Conservation (phyloP, 805 yeast species). For the Spathaspora sp. region DNA sequence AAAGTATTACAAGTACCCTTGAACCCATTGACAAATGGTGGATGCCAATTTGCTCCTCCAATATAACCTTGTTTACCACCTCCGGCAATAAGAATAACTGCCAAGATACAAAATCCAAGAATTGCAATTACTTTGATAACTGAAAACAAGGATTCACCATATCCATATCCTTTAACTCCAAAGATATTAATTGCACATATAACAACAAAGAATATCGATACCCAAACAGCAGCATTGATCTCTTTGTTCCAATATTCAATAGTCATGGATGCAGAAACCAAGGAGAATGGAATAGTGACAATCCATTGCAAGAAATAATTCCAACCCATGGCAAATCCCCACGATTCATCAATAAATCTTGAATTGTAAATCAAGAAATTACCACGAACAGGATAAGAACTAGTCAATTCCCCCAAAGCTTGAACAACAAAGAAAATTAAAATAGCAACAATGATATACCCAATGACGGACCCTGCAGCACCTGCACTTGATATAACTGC, state of each 20-base stretch:
- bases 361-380: constrained; percentile 39
- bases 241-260: constrained; percentile 36
- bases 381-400: constrained; percentile 38
- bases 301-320: constrained; percentile 43
- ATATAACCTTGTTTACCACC: constrained; percentile 38
- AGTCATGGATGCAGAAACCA: constrained; percentile 40
- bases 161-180: constrained; percentile 36
- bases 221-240: constrained; percentile 41
- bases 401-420: constrained; percentile 36
- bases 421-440: constrained; percentile 42
- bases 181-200: constrained; percentile 30
- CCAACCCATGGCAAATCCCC: constrained; percentile 44
- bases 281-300: constrained; percentile 38
- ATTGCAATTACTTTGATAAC: constrained; percentile 33
- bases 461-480: constrained; percentile 15
- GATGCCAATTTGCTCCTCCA: constrained; percentile 35
- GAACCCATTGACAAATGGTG: constrained; percentile 34
- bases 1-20: constrained; percentile 28
- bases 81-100: constrained; percentile 36
- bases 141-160: constrained; percentile 33
- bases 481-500: constrained; percentile 15
- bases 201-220: constrained; percentile 34
- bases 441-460: constrained; percentile 35
- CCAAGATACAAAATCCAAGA: constrained; percentile 40
- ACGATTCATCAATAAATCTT: constrained; percentile 38